phyloP scores from a whole-genome alignment of 2,329 filamentous ascomycete genomes.

The Blastomyces silverae region DNA sequence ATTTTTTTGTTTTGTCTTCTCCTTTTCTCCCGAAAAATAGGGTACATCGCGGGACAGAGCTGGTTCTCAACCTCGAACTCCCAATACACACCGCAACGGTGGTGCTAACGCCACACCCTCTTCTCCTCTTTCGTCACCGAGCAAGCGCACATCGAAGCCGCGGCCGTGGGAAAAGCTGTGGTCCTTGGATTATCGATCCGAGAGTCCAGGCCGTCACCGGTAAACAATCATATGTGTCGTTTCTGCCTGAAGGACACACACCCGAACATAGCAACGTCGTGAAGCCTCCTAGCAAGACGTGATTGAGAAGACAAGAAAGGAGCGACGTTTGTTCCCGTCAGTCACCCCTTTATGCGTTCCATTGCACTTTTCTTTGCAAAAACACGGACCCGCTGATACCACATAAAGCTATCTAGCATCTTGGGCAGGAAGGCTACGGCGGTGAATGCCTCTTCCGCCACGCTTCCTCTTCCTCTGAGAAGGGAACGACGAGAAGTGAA shows the following conservation, averaged over 20 bases:
- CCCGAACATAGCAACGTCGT: neutral
- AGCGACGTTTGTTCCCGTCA: neutral
- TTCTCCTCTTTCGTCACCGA: constrained; percentile 27
- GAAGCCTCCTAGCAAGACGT: neutral
- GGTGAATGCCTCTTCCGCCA: neutral
- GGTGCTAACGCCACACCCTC: constrained; percentile 17
- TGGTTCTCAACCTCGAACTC: constrained; percentile 22
- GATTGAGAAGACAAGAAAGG: neutral
- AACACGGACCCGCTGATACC: neutral
- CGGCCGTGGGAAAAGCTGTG: constrained; percentile 41
- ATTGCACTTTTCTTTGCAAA: neutral
- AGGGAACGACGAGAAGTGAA: neutral
- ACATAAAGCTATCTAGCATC: neutral
- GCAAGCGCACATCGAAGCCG: constrained; percentile 25
- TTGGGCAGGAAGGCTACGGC: neutral
- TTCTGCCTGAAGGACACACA: neutral
- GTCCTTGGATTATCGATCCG: constrained; percentile 40
- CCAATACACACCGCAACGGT: constrained; percentile 15
- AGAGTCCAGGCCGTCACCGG: constrained; percentile 25
- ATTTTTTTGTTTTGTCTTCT: constrained; percentile 12
- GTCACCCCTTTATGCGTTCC: neutral
- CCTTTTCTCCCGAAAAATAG: constrained; percentile 16
- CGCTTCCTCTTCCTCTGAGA: neutral
- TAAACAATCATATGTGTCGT: constrained; percentile 2
- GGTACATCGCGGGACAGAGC: constrained; percentile 12